phyloP scores from a whole-genome alignment of 2,329 filamentous ascomycete genomes.

The Cephalotrichum gorgonifer region DNA sequence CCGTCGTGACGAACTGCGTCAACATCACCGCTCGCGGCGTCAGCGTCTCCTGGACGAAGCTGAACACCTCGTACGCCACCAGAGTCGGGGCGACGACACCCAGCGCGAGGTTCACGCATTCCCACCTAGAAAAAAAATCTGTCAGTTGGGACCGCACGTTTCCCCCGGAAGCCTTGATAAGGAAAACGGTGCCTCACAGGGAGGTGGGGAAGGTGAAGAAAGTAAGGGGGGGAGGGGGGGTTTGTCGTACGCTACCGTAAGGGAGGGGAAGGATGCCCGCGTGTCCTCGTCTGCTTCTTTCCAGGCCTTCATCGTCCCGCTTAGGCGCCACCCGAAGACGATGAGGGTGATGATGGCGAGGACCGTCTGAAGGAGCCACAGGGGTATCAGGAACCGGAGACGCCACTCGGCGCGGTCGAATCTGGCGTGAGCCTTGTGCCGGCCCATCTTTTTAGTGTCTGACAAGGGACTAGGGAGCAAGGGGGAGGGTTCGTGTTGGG shows the following conservation, averaged over 20 bases:
- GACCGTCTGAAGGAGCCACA: slow-evolving; percentile 37
- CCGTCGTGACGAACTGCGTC: slow-evolving; percentile 38
- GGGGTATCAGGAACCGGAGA: slow-evolving; percentile 33
- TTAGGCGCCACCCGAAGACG: slow-evolving; percentile 42
- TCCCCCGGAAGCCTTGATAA: not conserved
- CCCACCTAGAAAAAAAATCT: slow-evolving; percentile 37
- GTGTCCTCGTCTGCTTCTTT: slow-evolving; percentile 29
- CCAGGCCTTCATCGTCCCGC: slow-evolving; percentile 26
- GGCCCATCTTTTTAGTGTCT: slow-evolving; percentile 20
- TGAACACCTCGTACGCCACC: slow-evolving; percentile 35
- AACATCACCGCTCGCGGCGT: slow-evolving; percentile 45
- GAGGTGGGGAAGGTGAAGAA: not conserved
- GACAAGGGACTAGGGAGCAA: not conserved
- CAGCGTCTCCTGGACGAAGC: slow-evolving; percentile 35
- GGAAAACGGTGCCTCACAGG: not conserved
- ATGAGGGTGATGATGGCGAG: slow-evolving; percentile 36
- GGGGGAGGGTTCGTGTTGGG: not conserved
- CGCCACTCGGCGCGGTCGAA: slow-evolving; percentile 43
- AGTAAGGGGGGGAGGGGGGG: not conserved
- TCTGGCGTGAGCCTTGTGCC: slow-evolving; percentile 39
- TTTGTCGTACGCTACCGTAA: slow-evolving; percentile 41
- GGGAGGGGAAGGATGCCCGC: slow-evolving; percentile 26
- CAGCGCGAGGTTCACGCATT: slow-evolving; percentile 39
- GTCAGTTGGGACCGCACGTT: not conserved
- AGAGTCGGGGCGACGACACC: slow-evolving; percentile 34